Evolutionary conservation across 345 rosid species (phyloP), one percentile per base, ranked within the genome.

Genomic region (Capsella bursapastoris): DNA sequence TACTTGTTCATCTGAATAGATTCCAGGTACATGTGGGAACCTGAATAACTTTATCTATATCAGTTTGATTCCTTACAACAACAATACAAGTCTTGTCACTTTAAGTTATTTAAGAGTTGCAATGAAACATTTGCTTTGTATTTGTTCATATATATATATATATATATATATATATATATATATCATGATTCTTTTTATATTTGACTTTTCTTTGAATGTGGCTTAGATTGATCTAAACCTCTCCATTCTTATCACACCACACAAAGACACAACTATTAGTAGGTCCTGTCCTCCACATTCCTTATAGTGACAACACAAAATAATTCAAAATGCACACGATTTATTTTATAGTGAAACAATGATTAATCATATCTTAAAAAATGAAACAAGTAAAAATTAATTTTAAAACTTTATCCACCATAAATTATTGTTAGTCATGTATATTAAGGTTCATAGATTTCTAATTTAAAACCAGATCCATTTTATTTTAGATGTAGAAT

Each of bases 11-110:
- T 87, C 89, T 0, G 79, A 57, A 81, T 89, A 95, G 72, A 92
- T 95, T 25, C 97, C 97, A 18, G 99, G 97, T n/a, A 86, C 88
- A 49, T 80, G 93, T 6, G 96, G 99, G 70, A 86, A 88, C 86
- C 97, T 91, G 50, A 0, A 44, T 29, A 83, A 34, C 0, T 32
- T 15, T n/a, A 3, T 35, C 8, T 57, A 16, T 4, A 56, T 56
- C 11, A 56, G 40, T 56, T 56, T 1, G 0, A 4, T 8, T n/a
- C 4, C 45, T 41, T 70, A 47, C 16, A 62, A 57, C 14, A 31
- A 50, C 40, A 25, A 48, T 37, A 49, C 27, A 35, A 2, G 31
- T 48, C 34, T 37, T 8, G 7, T 34, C 2, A 7, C 37, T 34
- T 37, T 50, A 5, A 8, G 28, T 9, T 47, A 22, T 47, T 27